Conservation (phyloP, 805 yeast genomes). For the Tetrapisispora arboricola region DNA sequence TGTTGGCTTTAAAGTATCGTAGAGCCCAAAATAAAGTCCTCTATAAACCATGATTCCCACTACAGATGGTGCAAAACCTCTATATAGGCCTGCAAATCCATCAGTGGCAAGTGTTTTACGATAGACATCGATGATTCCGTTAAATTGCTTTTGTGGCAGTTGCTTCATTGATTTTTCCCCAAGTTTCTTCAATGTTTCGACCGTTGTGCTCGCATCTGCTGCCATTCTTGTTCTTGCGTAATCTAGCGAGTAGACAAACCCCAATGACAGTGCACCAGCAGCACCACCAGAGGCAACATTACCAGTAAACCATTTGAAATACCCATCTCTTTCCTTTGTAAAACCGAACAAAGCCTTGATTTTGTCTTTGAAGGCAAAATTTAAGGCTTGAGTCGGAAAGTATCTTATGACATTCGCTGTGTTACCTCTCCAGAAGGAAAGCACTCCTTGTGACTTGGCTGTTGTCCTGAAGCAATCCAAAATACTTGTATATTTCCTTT, state of each 20-base stretch:
- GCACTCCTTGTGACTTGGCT: conserved; percentile 77
- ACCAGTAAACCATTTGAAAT: conserved; percentile 89
- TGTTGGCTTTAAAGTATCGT: conserved; percentile 89
- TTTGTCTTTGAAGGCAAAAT: conserved; percentile 94
- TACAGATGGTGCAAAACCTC: conserved; percentile 96
- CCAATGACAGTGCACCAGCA: conserved; percentile 91
- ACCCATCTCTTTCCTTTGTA: conserved; percentile 75
- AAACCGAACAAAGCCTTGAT: conserved; percentile 87
- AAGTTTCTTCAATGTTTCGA: conserved; percentile 62
- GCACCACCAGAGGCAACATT: conserved; percentile 96
- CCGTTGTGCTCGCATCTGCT: conserved; percentile 84
- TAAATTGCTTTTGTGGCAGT: conserved; percentile 65
- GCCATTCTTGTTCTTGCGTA: conserved; percentile 97
- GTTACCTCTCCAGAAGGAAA: conserved; percentile 96
- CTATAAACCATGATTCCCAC: conserved; percentile 92
- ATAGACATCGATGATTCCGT: conserved; percentile 89
- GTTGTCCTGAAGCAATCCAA: conserved; percentile 86
- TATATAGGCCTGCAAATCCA: conserved; percentile 92
- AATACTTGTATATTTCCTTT: conserved; percentile 73
- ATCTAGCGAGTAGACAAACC: conserved; percentile 91
- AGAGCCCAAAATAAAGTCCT: conserved; percentile 93
- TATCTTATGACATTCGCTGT: conserved; percentile 94
- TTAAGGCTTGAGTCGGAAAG: conserved; percentile 96
- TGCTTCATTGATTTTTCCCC: no score
- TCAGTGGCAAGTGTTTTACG: conserved; percentile 83